Conservation (phyloP, 257 asterid genomes). For the Buddleja alternifolia region DNA sequence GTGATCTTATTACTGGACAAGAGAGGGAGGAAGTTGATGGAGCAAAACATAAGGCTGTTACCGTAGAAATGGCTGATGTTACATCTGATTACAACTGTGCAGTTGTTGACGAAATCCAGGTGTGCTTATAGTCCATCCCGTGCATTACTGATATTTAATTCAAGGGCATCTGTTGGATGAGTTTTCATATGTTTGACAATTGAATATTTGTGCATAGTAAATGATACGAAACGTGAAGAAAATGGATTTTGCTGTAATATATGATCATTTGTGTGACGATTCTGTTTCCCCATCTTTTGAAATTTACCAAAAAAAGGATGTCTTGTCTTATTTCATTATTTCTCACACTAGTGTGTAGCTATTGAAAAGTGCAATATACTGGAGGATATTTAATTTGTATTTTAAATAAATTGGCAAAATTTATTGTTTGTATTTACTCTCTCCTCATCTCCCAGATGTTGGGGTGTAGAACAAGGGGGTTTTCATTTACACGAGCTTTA, state of each 20-base stretch:
- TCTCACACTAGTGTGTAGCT: not conserved
- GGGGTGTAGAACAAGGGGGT: constrained; percentile 84
- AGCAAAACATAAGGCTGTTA: constrained; percentile 83
- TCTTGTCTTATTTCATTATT: not conserved
- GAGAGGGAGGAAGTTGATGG: constrained; percentile 89
- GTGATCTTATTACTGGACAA: constrained; percentile 95
- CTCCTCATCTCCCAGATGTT: constrained; percentile 63
- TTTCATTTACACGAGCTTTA: constrained; percentile 92
- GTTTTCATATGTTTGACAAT: constrained; percentile 15
- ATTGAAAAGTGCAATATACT: not conserved
- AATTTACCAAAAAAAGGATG: not conserved
- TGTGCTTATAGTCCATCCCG: constrained; percentile 30
- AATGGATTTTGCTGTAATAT: constrained; percentile 15
- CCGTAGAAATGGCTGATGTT: constrained; percentile 96
- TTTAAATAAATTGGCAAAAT: not conserved
- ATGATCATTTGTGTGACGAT: constrained; percentile 1
- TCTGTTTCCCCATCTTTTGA: constrained; percentile 7
- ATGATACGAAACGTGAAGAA: constrained; percentile 14
- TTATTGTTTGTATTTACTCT: constrained; percentile 14
- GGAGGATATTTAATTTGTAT: not conserved
- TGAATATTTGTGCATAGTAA: not conserved
- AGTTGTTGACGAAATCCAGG: constrained; percentile 97
- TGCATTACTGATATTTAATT: not conserved
- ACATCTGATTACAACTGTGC: constrained; percentile 75
- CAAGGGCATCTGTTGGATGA: constrained; percentile 1